Evolutionary conservation across 2,329 filamentous ascomycete species (phyloP), one percentile per base, ranked within the genome.

Genomic region (Ilyonectria mors-panacis): DNA sequence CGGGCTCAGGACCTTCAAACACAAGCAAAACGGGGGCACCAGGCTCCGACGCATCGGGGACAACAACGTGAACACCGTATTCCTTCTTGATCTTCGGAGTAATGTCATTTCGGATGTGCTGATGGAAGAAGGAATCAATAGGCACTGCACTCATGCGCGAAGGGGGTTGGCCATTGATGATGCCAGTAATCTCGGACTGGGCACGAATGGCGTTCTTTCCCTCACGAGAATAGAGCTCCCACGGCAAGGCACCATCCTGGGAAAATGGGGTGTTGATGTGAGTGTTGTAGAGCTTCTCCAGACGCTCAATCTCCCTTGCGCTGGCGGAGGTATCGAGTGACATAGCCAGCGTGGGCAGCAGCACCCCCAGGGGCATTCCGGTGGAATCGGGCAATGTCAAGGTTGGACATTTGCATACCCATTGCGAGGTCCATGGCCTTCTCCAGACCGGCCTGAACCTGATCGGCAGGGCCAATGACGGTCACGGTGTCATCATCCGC

Each of bases 161-260:
- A 4, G 93, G 93, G 47, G 93, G 93, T 77, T 94, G 92, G 55
- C 89, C 89, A 67, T 88, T 88, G 73, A 95, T 89, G 65, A 96
- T 88, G 74, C 88, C 89, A 78, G 89, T 91, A 76, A 96, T 91
- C 74, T 94, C 93, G 7, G 89, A 88, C 75, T 93, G 91, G 8
- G 92, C 93, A 74, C 91, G 91, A 77, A 93, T 89, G 30, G 89
- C 88, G 77, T 94, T 97, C 85, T 96, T 97, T 71, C 92, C 91
- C 75, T 97, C 93, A 42, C 92, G 89, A 7, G 94, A 93, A 81
- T 95, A 97, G 61, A 98, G 88, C 79, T 97, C 92, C 94, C 95
- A 97, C 0, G 91, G 91, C 50, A 93, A 89, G 12, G 90, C 90
- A 39, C 91, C 91, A 50, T 93, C 90, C 56, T 88, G 85, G 3